Conservation (phyloP, 306 rosid genomes). For the Trichosanthes cucumerina region DNA sequence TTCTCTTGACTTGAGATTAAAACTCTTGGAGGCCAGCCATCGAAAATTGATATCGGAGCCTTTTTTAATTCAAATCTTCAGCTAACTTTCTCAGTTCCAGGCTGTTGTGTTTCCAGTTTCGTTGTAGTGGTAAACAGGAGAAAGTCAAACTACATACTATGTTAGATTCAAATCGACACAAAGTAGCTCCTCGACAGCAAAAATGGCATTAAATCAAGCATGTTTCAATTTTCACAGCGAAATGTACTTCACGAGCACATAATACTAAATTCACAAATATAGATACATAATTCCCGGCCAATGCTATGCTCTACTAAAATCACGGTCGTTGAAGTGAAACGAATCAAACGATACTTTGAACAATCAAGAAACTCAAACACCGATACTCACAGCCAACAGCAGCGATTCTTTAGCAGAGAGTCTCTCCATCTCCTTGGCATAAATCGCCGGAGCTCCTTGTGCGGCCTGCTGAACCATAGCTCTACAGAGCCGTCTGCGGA, state of each 20-base stretch:
- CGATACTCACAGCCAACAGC: slow-evolving; percentile 78
- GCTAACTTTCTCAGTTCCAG: background rate
- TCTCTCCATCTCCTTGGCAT: slow-evolving; percentile 99
- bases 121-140: background rate
- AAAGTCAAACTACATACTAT: background rate
- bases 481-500: slow-evolving; percentile 24
- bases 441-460: slow-evolving; percentile 82
- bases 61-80: background rate
- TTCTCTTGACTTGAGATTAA: background rate
- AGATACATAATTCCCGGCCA: background rate
- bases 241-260: background rate
- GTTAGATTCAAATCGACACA: background rate
- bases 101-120: background rate
- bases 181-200: background rate
- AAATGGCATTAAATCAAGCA: background rate
- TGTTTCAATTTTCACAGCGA: background rate
- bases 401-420: slow-evolving; percentile 96
- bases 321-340: background rate
- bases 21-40: background rate
- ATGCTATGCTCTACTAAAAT: background rate
- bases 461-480: slow-evolving; percentile 79
- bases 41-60: background rate
- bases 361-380: background rate
- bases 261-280: background rate
- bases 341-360: background rate